phyloP scores from a whole-genome alignment of 805 yeast species.

The Candida verbasci region DNA sequence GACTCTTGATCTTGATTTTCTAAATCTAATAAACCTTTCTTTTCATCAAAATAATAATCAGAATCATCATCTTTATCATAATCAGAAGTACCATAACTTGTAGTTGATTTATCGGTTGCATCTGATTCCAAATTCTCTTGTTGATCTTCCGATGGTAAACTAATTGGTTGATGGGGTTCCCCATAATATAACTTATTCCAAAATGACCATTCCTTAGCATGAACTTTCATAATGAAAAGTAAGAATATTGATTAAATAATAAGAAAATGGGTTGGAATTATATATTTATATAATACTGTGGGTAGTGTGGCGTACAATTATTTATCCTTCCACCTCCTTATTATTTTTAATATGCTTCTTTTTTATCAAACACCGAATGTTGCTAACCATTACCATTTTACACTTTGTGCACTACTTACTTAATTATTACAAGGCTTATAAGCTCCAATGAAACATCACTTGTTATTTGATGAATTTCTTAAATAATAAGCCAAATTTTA shows the following conservation, averaged over 20 bases:
- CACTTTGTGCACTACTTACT: too few species aligned
- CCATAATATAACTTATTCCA: too few species aligned
- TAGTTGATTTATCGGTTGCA: not conserved
- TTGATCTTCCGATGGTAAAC: not conserved
- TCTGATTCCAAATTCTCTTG: not conserved
- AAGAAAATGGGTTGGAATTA: too few species aligned
- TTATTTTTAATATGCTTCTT: not conserved
- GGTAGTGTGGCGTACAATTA: not conserved
- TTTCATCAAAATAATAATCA: constrained; percentile 1
- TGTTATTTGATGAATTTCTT: too few species aligned
- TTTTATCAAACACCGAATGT: too few species aligned
- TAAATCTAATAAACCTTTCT: constrained; percentile 2
- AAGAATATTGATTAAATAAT: not conserved
- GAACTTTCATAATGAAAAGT: not conserved
- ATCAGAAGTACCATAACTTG: not conserved
- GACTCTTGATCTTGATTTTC: not conserved
- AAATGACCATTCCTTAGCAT: too few species aligned
- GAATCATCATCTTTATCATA: not conserved
- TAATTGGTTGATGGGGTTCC: not conserved
- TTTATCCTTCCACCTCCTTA: not conserved
- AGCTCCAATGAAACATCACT: too few species aligned
- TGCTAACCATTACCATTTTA: too few species aligned
- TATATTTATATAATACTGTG: not conserved
- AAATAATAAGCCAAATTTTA: too few species aligned
- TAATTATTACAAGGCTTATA: too few species aligned